A percentile compares a stretch with the other conserved stretches of the same genome.
Conservation (phyloP, 73 alveolate species). For the Blepharisma stoltei region DNA sequence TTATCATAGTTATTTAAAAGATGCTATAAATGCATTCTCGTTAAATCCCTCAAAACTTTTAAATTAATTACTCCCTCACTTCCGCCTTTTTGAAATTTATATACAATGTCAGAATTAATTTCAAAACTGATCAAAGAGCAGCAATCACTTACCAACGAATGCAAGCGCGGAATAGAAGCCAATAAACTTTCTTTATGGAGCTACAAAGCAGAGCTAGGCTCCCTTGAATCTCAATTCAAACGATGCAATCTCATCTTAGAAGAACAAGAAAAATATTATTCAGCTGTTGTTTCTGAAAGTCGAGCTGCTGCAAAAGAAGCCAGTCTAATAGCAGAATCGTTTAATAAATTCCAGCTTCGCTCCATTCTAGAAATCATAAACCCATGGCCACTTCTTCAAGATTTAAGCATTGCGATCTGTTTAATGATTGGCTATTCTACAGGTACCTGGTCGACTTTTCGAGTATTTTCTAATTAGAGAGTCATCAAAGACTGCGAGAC, state of each 20-base stretch:
- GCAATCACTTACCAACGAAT: slow-evolving; percentile 9
- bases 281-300: background rate
- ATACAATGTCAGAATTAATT: background rate
- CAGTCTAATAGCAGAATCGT: background rate
- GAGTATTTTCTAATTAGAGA: slow-evolving; percentile 18
- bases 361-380: background rate
- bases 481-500: background rate
- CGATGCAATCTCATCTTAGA: background rate
- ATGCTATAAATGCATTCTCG: no score
- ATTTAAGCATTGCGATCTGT: slow-evolving; percentile 13
- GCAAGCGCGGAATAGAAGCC: slow-evolving; percentile 7
- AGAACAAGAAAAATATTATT: slow-evolving; percentile 6
- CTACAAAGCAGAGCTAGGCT: background rate
- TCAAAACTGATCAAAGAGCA: slow-evolving; percentile 1
- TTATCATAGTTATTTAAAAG: no score
- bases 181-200: slow-evolving; percentile 20
- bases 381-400: slow-evolving; percentile 12
- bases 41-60: no score
- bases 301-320: background rate
- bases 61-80: no score
- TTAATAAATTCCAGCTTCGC: background rate
- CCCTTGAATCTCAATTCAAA: slow-evolving; percentile 1
- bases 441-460: slow-evolving; percentile 8
- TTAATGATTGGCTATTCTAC: background rate
- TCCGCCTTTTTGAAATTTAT: no score